Percentiles rank a stretch among this genome's conserved stretches.
Evolutionary conservation across 495 filamentous ascomycete genomes (phyloP).

Genomic region (Penicillium robsamsonii): DNA sequence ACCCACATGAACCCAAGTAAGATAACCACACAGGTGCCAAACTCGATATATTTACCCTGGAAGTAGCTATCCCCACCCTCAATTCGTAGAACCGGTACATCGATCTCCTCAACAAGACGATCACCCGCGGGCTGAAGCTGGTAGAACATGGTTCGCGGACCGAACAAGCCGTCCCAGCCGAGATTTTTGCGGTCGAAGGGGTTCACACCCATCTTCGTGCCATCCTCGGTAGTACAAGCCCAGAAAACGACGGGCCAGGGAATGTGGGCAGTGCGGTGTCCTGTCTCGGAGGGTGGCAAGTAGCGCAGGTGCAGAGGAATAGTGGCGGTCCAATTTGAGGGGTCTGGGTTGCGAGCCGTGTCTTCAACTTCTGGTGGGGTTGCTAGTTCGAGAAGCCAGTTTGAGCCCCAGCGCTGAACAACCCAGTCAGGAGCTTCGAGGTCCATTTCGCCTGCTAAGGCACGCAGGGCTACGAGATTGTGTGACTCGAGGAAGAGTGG

Average conservation of each 20-base stretch:
- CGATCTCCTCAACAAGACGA: slow-evolving; percentile 56
- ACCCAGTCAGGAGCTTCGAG: slow-evolving; percentile 91
- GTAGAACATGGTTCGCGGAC: slow-evolving; percentile 78
- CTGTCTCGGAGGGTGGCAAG: slow-evolving; percentile 55
- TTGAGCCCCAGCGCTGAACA: slow-evolving; percentile 74
- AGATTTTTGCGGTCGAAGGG: slow-evolving; percentile 84
- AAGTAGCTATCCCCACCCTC: slow-evolving; percentile 44
- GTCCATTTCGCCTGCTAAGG: slow-evolving; percentile 76
- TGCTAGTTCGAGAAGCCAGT: slow-evolving; percentile 72
- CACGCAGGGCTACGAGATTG: slow-evolving; percentile 65
- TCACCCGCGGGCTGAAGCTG: slow-evolving; percentile 63
- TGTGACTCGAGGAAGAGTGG: slow-evolving; percentile 71
- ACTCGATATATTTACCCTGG: slow-evolving; percentile 58
- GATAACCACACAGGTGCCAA: slow-evolving; percentile 68
- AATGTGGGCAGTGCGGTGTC: slow-evolving; percentile 47
- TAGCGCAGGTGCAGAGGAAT: slow-evolving; percentile 91
- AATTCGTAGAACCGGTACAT: slow-evolving; percentile 68
- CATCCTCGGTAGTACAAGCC: slow-evolving; percentile 78
- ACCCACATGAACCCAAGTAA: slow-evolving; percentile 74
- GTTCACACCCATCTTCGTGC: slow-evolving; percentile 68
- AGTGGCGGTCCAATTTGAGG: slow-evolving; percentile 62
- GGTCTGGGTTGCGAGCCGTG: slow-evolving; percentile 7
- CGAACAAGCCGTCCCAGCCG: slow-evolving; percentile 86
- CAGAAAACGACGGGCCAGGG: slow-evolving; percentile 87
- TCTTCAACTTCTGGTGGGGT: slow-evolving; percentile 31